Base-by-base conservation (phyloP, 192 early-diverging fungal species). In the Backusella sp. region DNA sequence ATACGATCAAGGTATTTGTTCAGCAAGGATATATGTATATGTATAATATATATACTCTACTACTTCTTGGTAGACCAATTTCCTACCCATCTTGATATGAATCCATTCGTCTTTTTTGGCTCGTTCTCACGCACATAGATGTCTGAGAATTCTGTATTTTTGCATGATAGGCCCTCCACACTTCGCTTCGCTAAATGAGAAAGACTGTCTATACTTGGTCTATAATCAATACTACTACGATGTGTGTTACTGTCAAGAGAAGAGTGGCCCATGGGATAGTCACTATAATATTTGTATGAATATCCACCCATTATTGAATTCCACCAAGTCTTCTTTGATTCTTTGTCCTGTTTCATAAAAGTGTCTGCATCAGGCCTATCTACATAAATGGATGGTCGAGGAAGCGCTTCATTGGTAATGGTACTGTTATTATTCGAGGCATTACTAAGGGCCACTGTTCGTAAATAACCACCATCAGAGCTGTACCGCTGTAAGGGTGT, bases 251-350 rank as follows among this genome's bases (percentile, higher is more conserved):
- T 41, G 6, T 73, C 66, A 19, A 68, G 35, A 7, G 59, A 72
- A 28, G 49, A n/a, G 37, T 74, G 79, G 42, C 66, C 41, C 4
- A 68, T 19, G 19, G 32, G 59, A 28, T 74, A 39, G 49, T 70
- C 36, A 21, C 36, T 69, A 26, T 73, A 73, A 17, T 59, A 62
- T 30, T 82, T 77, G 30, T 78, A 49, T 8, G 76, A 72, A 42
- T 82, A 78, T 19, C 80, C 67, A 32, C 80, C 80, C 37, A 68
- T 73, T 39, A 80, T 73, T 5, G 70, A 74, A 32, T 68, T 70
- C 80, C 80, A 82, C 80, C 80, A 82, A 12, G 76, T 73, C 41
- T 82, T 82, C 46, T 78, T 82, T 36, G 75, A 53, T 39, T 82
- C 80, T 32, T 68, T 74, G 34, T 82, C 76, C 39, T 82, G 73